Evolutionary conservation across 805 yeast genomes (phyloP).

Genomic region (Wickerhamiella kurtzmanii): DNA sequence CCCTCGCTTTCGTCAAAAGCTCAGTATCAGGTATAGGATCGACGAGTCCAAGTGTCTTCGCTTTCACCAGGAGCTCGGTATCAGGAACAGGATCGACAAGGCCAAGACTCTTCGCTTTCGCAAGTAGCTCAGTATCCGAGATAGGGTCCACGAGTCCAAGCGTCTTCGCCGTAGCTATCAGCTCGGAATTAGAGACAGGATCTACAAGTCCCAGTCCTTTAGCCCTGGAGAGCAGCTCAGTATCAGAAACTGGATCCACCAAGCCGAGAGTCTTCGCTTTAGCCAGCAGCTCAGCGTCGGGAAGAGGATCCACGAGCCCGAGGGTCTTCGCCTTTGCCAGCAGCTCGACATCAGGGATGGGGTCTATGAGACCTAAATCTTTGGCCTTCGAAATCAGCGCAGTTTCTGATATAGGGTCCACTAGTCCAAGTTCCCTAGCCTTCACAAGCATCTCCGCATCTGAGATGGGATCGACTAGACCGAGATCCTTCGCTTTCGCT

Average conservation of each 20-base stretch:
- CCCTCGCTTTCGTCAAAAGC: conserved; percentile 8
- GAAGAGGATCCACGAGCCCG: conserved; percentile 39
- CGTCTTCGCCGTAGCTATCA: conserved; percentile 13
- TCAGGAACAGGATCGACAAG: conserved; percentile 52
- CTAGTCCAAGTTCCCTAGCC: conserved; percentile 2
- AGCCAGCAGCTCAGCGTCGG: conserved; percentile 5
- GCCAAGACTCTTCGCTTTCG: conserved; percentile 57
- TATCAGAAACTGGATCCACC: conserved; percentile 7
- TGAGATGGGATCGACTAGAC: conserved; percentile 20
- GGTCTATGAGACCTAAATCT: conserved; percentile 22
- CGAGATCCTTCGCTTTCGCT: conserved; percentile 3
- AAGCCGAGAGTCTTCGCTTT: conserved; percentile 11
- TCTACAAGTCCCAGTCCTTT: conserved; percentile 8
- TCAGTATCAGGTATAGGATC: conserved; percentile 6
- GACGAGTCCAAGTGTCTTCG: conserved; percentile 18
- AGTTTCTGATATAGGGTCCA: conserved; percentile 28
- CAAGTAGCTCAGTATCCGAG: conserved; percentile 26
- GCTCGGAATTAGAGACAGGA: conserved; percentile 6
- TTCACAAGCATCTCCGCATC: conserved; percentile 30
- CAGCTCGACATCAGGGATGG: conserved; percentile 25
- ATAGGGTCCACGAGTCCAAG: conserved; percentile 16
- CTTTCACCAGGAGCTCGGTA: conserved; percentile 29
- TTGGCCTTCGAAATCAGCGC: conserved; percentile 31
- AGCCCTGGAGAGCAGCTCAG: conserved; percentile 7
- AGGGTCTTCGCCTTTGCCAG: conserved; percentile 50